These are phyloP conservation scores for Jasminum sambac DNA, from an alignment of 257 asterid genomes.

Conservation along the genomic window DNA sequence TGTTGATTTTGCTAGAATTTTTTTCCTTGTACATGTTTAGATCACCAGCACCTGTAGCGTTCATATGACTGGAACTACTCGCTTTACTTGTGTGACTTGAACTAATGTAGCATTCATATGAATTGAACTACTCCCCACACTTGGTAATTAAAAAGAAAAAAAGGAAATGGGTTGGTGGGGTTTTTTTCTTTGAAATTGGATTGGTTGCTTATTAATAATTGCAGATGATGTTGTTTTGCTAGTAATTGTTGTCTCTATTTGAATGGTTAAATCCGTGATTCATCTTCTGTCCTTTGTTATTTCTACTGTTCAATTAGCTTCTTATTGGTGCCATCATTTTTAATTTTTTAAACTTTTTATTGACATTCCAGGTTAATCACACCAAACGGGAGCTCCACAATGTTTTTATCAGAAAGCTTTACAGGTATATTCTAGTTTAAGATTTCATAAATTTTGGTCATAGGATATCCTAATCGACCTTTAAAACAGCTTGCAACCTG, in stretches of 20 bases:
- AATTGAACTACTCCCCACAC: too few species aligned
- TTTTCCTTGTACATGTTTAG: background rate
- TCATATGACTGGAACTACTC: too few species aligned
- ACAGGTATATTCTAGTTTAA: conserved; percentile 53
- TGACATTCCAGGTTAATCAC: conserved; percentile 66
- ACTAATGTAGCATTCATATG: background rate
- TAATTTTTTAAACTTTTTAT: background rate
- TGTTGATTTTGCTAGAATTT: conserved; percentile 15
- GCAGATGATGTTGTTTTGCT: background rate
- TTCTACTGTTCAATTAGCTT: conserved; percentile 3
- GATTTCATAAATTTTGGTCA: background rate
- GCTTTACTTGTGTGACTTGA: too few species aligned
- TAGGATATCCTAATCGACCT: background rate
- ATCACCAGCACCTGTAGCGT: background rate
- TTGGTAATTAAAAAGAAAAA: background rate
- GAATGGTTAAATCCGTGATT: background rate
- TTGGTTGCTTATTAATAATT: conserved; percentile 3
- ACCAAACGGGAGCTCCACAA: conserved; percentile 93
- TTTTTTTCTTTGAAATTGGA: background rate
- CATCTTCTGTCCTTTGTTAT: background rate
- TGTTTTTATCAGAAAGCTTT: conserved; percentile 64
- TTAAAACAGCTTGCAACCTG: background rate
- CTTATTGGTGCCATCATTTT: conserved; percentile 4
- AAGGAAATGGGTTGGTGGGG: too few species aligned
- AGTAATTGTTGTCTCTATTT: background rate